These are phyloP conservation scores for Glycyrrhiza uralensis DNA, from an alignment of 306 rosid species.

Conservation along the genomic window DNA sequence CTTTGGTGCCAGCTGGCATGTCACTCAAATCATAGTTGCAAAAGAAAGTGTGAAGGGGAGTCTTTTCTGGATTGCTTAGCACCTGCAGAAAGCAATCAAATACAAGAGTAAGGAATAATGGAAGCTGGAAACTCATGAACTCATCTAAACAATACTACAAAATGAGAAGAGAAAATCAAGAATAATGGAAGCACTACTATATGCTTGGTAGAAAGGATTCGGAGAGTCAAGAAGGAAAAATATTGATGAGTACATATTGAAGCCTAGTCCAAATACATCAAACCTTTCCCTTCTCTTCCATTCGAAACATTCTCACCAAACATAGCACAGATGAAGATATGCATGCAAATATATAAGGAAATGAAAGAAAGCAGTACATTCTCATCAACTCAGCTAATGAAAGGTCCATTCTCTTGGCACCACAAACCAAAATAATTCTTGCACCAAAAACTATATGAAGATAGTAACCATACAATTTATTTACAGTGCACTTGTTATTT, in stretches of 20 bases:
- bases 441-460: background rate
- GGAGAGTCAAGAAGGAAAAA: background rate
- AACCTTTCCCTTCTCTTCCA: background rate
- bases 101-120: constrained; percentile 1
- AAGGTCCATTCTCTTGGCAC: constrained; percentile 6
- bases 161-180: background rate
- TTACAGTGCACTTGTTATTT: background rate
- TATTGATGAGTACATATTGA: background rate
- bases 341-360: background rate
- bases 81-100: constrained; percentile 53
- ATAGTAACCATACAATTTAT: background rate
- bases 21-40: constrained; percentile 96
- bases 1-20: constrained; percentile 98
- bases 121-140: background rate
- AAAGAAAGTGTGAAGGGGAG: constrained; percentile 97
- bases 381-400: constrained; percentile 10
- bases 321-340: constrained; percentile 3
- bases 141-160: background rate
- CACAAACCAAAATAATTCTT: constrained; percentile 3
- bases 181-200: background rate
- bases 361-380: background rate
- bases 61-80: constrained; percentile 98
- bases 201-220: background rate
- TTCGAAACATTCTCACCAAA: background rate
- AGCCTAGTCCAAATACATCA: constrained; percentile 4